These are phyloP conservation scores for Jatropha podagrica DNA, from an alignment of 441 rosid genomes.

Conservation along the genomic window DNA sequence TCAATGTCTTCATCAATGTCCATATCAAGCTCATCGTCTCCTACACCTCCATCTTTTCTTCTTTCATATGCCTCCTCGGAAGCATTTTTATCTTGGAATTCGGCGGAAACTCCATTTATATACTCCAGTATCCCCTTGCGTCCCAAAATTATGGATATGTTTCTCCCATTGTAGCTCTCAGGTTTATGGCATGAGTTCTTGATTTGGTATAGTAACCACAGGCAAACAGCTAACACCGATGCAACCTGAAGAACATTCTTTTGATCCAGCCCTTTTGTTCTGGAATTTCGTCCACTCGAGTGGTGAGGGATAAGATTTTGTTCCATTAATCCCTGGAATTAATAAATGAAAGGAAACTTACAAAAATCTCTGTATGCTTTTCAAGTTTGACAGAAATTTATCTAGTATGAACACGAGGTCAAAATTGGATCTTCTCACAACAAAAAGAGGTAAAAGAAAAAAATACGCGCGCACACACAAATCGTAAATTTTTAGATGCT, in stretches of 20 bases:
- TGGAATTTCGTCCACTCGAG: not conserved
- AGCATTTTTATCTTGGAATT: not conserved
- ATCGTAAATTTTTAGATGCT: not conserved
- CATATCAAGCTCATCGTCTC: slow-evolving; percentile 6
- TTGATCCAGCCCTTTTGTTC: slow-evolving; percentile 8
- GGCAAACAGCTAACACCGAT: slow-evolving; percentile 2
- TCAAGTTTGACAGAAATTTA: not conserved
- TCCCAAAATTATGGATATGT: not conserved
- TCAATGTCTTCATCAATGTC: not conserved
- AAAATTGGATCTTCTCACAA: not conserved
- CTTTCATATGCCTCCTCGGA: not conserved
- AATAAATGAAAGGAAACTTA: not conserved
- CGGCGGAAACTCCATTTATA: not conserved
- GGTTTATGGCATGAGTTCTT: not conserved
- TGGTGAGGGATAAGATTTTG: not conserved
- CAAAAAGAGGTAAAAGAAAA: no score
- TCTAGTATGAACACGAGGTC: not conserved
- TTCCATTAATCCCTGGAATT: slow-evolving; percentile 15
- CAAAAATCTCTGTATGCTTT: no score
- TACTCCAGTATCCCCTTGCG: slow-evolving; percentile 4
- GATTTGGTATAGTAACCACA: slow-evolving; percentile 13
- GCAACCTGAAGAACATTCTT: slow-evolving; percentile 1
- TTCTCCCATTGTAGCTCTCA: not conserved
- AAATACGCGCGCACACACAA: no score
- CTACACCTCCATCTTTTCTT: not conserved